Evolutionary conservation across 805 yeast genomes (phyloP).

Genomic region (Wickerhamomyces alni): DNA sequence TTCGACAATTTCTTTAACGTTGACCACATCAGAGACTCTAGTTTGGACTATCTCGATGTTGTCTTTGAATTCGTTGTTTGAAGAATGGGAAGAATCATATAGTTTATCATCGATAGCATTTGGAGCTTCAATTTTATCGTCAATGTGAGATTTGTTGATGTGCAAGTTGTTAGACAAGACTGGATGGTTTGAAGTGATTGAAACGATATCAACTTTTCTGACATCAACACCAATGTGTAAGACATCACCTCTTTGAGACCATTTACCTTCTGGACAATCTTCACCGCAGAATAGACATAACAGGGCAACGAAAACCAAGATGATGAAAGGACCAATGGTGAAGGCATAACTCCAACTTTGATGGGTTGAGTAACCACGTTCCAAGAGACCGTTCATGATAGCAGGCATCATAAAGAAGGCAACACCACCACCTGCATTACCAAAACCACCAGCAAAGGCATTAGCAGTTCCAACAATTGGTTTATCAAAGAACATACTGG

Average conservation of each 20-base stretch:
- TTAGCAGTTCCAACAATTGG: constrained; percentile 26
- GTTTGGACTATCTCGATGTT: constrained; percentile 11
- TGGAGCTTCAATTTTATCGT: constrained; percentile 3
- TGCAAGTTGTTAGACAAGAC: constrained; percentile 4
- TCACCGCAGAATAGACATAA: constrained; percentile 22
- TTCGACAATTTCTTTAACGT: constrained; percentile 21
- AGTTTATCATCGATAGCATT: constrained; percentile 5
- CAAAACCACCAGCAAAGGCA: constrained; percentile 28
- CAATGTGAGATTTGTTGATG: not conserved
- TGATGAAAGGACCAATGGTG: constrained; percentile 26
- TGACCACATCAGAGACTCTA: constrained; percentile 14
- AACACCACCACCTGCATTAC: constrained; percentile 29
- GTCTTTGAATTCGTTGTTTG: not conserved
- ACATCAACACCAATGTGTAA: constrained; percentile 22
- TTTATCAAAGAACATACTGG: constrained; percentile 24
- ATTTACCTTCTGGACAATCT: constrained; percentile 31
- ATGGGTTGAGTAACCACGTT: constrained; percentile 19
- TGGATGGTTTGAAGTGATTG: constrained; percentile 14
- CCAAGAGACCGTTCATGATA: constrained; percentile 12
- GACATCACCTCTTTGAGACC: constrained; percentile 26
- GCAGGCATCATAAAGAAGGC: constrained; percentile 30
- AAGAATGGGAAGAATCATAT: constrained; percentile 1
- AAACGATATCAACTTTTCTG: constrained; percentile 17
- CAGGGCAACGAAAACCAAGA: constrained; percentile 23
- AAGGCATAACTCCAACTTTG: constrained; percentile 25